Evolutionary conservation across 257 asterid species (phyloP).

Genomic region (Solanum chiquidenum): DNA sequence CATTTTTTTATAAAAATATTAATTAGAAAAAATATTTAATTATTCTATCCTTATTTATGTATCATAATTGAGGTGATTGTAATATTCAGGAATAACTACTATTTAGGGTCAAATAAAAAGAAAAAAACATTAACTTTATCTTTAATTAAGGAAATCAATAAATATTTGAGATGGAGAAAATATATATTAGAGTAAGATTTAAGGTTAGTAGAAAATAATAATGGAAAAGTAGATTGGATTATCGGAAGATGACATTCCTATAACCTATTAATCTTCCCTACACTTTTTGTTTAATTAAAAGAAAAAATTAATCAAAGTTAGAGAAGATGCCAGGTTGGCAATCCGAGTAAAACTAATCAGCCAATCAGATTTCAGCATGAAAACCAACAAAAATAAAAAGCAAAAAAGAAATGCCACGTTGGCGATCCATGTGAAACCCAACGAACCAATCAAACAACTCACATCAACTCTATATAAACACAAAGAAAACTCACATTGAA

Average conservation of each 20-base stretch:
- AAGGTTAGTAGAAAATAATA: neutral
- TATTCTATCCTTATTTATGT: no score
- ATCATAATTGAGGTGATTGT: neutral
- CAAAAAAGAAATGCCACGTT: conserved; percentile 13
- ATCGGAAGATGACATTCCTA: no score
- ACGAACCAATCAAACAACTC: neutral
- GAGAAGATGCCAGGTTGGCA: conserved; percentile 30
- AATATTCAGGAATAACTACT: no score
- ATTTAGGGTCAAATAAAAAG: no score
- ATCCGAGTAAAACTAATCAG: conserved; percentile 6
- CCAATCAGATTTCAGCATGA: conserved; percentile 25
- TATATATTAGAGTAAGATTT: neutral
- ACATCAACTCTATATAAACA: neutral
- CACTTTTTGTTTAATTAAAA: neutral
- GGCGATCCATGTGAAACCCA: conserved; percentile 15
- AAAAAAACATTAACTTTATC: neutral
- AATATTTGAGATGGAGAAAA: neutral
- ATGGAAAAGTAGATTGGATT: neutral
- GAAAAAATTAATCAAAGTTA: neutral
- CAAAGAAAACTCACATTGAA: neutral
- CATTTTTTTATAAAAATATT: neutral
- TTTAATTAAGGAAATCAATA: rapidly evolving
- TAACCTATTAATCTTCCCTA: neutral
- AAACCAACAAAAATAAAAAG: no score
- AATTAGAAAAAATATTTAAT: no score